Evolutionary conservation across 139 green algal genomes (phyloP), one percentile per base, ranked within the genome.

Genomic region (Chlorella vulgaris): DNA sequence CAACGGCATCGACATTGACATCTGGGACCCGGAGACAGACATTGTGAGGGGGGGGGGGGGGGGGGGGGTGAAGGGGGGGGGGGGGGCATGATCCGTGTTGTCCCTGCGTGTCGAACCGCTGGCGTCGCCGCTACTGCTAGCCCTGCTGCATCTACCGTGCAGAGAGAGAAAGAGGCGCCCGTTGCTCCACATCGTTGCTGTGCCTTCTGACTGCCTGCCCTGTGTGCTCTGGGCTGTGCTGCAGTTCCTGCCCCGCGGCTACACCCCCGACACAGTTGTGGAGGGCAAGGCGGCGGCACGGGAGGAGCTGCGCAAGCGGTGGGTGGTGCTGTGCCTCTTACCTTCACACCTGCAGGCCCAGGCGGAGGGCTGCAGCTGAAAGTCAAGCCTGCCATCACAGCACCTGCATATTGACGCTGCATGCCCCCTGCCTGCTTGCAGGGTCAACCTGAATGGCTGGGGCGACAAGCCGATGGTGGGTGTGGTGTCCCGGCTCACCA

Each of bases 11-110:
- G 96, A 99, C 89, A 60, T 82, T 42, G 96, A 99, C 85, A 95
- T 98, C 58, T 99, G 96, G 96, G 91, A 99, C 88, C 96, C 96
- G 2, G 75, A 87, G 36, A 87, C 88, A n/a, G 96, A 99, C 85
- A 69, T 28, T 33, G 77, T 76, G 66, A 26, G 51, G 40, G 31
- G 33, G 13, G 7, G 63, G 19, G n/a, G 13, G 8, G 47, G 47
- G 47, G 47, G 15, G 47, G 13, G 15, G 47, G 47, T 58, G 47
- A 24, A 24, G 15, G 47, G 15, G 15, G 47, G 13, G 10, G 47
- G 10, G 47, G 47, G 10, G 10, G 47, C 47, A 58, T 15, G 47
- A 58, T 15, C 13, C 47, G 15, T 58, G 47, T 15, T 33, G 7
- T 13, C 60, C 10, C 15, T 15, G 28, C 60, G 7, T 68, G 60